Percentiles rank a stretch among this genome's conserved stretches.
phyloP scores from a whole-genome alignment of 2,329 filamentous ascomycete genomes.

The Fusarium drepaniforme region DNA sequence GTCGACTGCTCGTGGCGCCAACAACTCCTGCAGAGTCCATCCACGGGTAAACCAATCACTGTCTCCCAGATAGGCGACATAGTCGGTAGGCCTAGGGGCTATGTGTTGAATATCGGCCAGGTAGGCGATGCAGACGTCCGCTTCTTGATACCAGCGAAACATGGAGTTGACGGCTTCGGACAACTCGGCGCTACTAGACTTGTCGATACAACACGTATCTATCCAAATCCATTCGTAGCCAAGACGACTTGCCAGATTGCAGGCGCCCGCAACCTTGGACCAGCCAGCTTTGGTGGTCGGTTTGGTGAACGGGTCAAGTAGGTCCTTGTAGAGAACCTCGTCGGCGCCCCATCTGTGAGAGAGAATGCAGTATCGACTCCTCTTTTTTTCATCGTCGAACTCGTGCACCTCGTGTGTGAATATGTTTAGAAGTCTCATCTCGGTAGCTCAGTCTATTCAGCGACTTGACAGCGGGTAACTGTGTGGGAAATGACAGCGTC shows the following conservation, averaged over 20 bases:
- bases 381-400: neutral
- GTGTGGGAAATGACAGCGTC: neutral
- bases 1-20: neutral
- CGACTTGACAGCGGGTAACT: neutral
- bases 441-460: neutral
- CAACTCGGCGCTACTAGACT: neutral
- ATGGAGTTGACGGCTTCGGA: neutral
- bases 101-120: neutral
- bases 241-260: neutral
- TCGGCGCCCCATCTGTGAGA: neutral
- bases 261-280: neutral
- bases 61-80: neutral
- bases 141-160: neutral
- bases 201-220: conserved; percentile 3
- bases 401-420: neutral
- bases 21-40: neutral
- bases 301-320: neutral
- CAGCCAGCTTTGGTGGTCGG: neutral
- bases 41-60: neutral
- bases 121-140: neutral
- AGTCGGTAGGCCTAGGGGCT: neutral
- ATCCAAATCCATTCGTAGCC: conserved; percentile 1
- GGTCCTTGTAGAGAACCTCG: neutral
- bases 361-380: neutral
- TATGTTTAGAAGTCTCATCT: neutral